Evolutionary conservation across 805 yeast genomes (phyloP).

Genomic region (Diddensiella transvaalensis): DNA sequence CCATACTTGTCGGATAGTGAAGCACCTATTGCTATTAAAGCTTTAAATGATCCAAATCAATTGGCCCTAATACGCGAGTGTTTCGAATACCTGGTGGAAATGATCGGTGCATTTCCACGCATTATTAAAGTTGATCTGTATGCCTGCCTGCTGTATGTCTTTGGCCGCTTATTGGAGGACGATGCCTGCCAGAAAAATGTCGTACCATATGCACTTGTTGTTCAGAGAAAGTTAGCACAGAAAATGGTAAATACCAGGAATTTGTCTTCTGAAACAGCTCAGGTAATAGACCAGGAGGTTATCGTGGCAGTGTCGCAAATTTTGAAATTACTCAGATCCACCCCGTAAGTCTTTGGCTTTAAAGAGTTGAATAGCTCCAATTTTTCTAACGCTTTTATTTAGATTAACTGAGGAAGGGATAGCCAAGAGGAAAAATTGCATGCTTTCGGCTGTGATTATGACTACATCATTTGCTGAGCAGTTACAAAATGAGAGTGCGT

Average conservation of each 20-base stretch:
- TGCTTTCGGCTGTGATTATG: conserved; percentile 44
- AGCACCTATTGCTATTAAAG: conserved; percentile 7
- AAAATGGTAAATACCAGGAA: conserved; percentile 22
- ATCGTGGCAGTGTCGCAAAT: conserved; percentile 20
- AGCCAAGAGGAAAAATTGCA: conserved; percentile 32
- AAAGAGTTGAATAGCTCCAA: too few species aligned
- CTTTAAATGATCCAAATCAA: conserved; percentile 35
- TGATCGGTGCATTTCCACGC: conserved; percentile 62
- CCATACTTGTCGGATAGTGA: conserved; percentile 26
- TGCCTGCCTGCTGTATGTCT: conserved; percentile 62
- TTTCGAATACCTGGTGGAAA: conserved; percentile 51
- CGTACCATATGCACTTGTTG: conserved; percentile 50
- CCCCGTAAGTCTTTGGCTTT: conserved; percentile 7
- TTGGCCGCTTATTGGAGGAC: conserved; percentile 53
- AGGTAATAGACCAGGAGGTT: conserved; percentile 34
- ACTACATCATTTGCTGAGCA: conserved; percentile 40
- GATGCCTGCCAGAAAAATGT: conserved; percentile 39
- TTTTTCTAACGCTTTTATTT: too few species aligned
- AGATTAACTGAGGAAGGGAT: conserved; percentile 14
- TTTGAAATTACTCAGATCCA: conserved; percentile 12
- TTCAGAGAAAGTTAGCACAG: conserved; percentile 45
- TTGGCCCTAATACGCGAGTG: conserved; percentile 45
- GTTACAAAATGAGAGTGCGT: conserved; percentile 30
- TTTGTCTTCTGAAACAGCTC: conserved; percentile 16
- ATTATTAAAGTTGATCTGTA: conserved; percentile 67